Base-by-base conservation (phyloP, 106 monocot genomes). In the Iris macrosiphon region DNA sequence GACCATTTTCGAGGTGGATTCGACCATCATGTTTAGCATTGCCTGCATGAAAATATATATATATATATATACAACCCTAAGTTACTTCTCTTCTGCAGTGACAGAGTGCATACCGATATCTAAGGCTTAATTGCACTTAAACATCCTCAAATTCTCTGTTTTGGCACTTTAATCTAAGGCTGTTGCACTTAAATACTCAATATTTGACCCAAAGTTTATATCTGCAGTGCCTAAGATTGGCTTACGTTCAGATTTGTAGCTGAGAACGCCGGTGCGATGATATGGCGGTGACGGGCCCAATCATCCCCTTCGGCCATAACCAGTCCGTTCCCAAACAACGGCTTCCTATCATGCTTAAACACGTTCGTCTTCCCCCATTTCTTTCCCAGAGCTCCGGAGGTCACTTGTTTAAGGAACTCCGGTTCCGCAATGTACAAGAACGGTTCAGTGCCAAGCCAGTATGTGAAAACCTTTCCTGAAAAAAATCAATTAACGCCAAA, bases 381-480 rank as follows among this genome's bases (percentile, higher is more conserved):
- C 74, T 59, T 83, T 2, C 67, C 35, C 28, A 71, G 28, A 18
- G 31, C 31, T 6, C 74, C 74, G 13, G 74, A 46, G 1, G 48
- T 63, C n/a, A 53, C 47, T 16, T 57, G 4, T 29, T 71, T 71
- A 3, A 83, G 71, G 45, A 78, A 79, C 67, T 67, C 78, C 0
- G 78, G 83, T 1, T 83, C 78, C 0, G 71, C 74, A 1, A 79
- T 29, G 52, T 83, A 83, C 61, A 83, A 25, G 55, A 91, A 91
- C 0, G 91, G 85, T 57, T 87, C 87, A 0, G 83, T 83, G 2
- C 92, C 92, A 0, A 92, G 71, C 92, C 92, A 92, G 63, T 92
- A 92, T 3, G 87, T 25, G 32, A 92, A 92, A 0, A 92, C 74
- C 44, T 83, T 92, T 13, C 89, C 89, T 89, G 56, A 30, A n/a